Evolutionary conservation across 1,139 yeast species (phyloP).

Genomic region (Geotrichum klebahnii): DNA sequence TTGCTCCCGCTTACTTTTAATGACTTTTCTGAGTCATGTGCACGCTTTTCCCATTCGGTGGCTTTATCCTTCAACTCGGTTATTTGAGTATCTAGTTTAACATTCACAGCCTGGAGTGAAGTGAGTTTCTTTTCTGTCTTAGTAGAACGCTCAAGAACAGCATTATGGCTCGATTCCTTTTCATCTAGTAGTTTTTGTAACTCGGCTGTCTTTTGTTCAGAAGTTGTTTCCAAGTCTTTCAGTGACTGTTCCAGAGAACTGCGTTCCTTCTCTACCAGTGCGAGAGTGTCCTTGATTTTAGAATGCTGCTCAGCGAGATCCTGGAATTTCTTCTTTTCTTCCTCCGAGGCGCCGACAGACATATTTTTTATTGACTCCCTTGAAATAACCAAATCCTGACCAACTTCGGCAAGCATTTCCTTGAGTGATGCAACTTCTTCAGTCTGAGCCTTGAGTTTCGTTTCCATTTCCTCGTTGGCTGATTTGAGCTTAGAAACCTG

Average conservation of each 20-base stretch:
- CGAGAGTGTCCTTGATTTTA: neutral
- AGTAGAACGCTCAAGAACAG: neutral
- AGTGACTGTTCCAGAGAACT: slow-evolving; percentile 1
- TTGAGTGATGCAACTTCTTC: slow-evolving; percentile 14
- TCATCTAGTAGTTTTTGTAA: slow-evolving; percentile 6
- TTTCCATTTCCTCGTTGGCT: slow-evolving; percentile 2
- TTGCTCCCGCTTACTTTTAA: neutral
- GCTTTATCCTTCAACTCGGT: slow-evolving; percentile 1
- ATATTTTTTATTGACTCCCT: slow-evolving; percentile 8
- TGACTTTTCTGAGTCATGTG: neutral
- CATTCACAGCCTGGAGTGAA: slow-evolving; percentile 8
- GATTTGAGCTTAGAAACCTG: neutral
- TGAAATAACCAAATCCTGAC: slow-evolving; percentile 16
- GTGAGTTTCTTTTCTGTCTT: slow-evolving; percentile 10
- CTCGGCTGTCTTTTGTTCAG: neutral
- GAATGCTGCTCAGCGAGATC: slow-evolving; percentile 5
- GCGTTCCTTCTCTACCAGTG: slow-evolving; percentile 1
- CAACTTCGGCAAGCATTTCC: slow-evolving; percentile 19
- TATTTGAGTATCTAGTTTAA: neutral
- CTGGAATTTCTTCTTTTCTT: neutral
- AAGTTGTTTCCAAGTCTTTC: neutral
- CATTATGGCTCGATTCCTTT: neutral
- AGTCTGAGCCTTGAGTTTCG: slow-evolving; percentile 1
- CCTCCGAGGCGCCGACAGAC: slow-evolving; percentile 1
- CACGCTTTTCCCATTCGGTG: neutral